Base-by-base conservation (phyloP, 2,329 filamentous ascomycete species). In the Penicillium sp. region DNA sequence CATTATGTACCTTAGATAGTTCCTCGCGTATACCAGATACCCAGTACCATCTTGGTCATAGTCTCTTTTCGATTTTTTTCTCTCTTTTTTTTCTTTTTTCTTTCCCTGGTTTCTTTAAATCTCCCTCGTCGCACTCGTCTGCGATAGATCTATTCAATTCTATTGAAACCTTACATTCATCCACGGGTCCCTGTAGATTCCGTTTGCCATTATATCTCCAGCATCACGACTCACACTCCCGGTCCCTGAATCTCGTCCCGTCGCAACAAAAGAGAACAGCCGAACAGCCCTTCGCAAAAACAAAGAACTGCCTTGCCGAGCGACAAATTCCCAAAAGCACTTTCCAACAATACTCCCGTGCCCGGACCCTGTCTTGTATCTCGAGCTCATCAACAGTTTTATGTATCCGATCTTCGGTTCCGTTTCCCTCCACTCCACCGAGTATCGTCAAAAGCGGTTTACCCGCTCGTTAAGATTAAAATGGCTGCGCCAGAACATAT, bases 401-500 rank as follows among this genome's bases (percentile, higher is more conserved):
- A 76, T 76, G 73, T 69, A 71, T 74, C 50, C 64, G 55, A 62
- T 63, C 57, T 57, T 59, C 53, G 63, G 53, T 49, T 62, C 64
- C 50, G 64, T 59, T 56, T 54, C 65, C 42, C 59, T 67, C 51
- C 57, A 67, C 53, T 69, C 70, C 50, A 58, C 66, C 62, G 63
- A 68, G 60, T 66, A 71, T 59, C 68, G 68, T 54, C 69, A 71
- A 61, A 67, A 66, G 69, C 71, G 71, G 66, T 64, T 69, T 50
- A 59, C 73, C 63, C 72, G 73, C 67, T 73, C 68, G 51, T 62
- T 74, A 62, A 61, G 42, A 55, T 54, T 57, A 59, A 74, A 74
- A 77, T 77, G 74, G 72, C 73, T 69, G 60, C 65, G 65, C 64
- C 69, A 65, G 50, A 66, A 54, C 50, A 68, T 54, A 54, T 62